phyloP scores from a whole-genome alignment of 1,139 yeast genomes.

The Diutina scorzettiae region DNA sequence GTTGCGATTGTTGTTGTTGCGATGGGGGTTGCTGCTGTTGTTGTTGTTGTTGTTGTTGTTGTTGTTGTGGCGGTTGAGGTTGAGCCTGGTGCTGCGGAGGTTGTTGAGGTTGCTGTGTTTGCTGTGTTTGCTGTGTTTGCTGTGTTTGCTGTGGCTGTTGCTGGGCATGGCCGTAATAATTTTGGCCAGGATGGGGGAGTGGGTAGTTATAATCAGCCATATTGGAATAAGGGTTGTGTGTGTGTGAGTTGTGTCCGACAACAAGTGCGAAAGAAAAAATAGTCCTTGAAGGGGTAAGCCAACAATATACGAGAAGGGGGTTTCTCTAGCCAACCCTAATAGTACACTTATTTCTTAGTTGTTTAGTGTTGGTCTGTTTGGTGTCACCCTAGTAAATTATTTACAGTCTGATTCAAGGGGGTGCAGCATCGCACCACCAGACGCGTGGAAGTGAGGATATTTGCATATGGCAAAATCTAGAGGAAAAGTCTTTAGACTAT shows the following conservation, averaged over 20 bases:
- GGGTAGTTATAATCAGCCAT: conserved; percentile 1
- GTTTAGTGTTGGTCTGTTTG: too few species aligned
- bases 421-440: too few species aligned
- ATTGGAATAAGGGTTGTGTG: background rate
- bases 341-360: too few species aligned
- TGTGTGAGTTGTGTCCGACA: background rate
- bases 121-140: background rate
- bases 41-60: conserved; percentile 5
- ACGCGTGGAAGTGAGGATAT: too few species aligned
- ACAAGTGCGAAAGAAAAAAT: too few species aligned
- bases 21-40: background rate
- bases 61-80: conserved; percentile 6
- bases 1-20: conserved; percentile 4
- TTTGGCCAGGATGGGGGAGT: conserved; percentile 1
- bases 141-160: conserved; percentile 3
- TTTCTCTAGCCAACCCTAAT: too few species aligned
- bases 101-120: conserved; percentile 2
- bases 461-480: too few species aligned
- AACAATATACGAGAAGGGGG: too few species aligned
- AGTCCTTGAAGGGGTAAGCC: too few species aligned
- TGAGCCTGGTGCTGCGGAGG: conserved; percentile 1
- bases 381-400: too few species aligned
- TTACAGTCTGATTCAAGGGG: too few species aligned
- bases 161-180: conserved; percentile 6
- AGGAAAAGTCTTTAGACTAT: too few species aligned